phyloP scores from a whole-genome alignment of 2,329 filamentous ascomycete species.

The Chaetothyriales sp. region DNA sequence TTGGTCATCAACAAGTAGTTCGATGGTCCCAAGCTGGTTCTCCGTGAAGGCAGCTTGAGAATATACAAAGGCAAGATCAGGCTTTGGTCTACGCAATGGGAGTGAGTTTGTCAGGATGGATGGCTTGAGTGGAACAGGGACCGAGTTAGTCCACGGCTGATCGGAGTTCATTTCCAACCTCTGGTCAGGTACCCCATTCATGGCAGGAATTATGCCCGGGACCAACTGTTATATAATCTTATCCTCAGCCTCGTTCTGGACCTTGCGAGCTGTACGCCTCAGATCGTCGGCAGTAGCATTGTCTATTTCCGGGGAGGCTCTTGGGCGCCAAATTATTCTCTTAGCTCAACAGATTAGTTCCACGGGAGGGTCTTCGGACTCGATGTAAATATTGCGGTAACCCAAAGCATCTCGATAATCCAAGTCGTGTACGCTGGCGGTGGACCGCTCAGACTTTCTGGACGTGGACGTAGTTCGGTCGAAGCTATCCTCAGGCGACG shows the following conservation, averaged over 20 bases:
- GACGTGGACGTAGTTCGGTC: not conserved
- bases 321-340: not conserved
- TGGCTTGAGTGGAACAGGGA: not conserved
- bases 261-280: not conserved
- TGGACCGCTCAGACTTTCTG: not conserved
- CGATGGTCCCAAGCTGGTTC: constrained; percentile 1
- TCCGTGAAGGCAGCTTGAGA: constrained; percentile 2
- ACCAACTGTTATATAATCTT: not conserved
- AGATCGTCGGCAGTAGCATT: not conserved
- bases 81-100: not conserved
- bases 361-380: not conserved
- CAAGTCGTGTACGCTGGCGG: not conserved
- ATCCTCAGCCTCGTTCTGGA: not conserved
- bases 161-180: not conserved
- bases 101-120: not conserved
- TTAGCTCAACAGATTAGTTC: not conserved
- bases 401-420: not conserved
- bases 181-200: not conserved
- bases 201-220: not conserved
- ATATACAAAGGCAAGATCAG: constrained; percentile 3
- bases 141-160: not conserved
- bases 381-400: not conserved
- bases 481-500: not conserved
- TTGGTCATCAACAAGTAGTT: constrained; percentile 2
- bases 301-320: not conserved